Base-by-base conservation (phyloP, 2,329 filamentous ascomycete species). In the Trichoderma guizhouense region DNA sequence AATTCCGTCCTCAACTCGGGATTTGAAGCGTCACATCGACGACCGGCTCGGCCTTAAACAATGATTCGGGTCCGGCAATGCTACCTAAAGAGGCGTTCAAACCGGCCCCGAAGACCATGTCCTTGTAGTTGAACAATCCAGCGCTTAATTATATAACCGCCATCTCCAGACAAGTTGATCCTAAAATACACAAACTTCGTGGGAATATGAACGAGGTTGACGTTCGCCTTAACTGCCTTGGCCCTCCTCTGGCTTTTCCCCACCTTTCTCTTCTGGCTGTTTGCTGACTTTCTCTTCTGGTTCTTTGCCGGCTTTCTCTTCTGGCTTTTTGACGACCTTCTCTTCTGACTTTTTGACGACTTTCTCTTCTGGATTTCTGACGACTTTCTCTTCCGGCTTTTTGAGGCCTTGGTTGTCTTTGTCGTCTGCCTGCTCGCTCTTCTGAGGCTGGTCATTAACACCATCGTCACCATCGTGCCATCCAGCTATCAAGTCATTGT, bases 401-500 rank as follows among this genome's bases (percentile, higher is more conserved):
- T n/a, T 3, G 28, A 28, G 5, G 4, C 21, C 21, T 3, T 60
- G 26, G 4, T 26, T 14, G 15, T 47, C 53, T 3, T 60, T 32
- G 4, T 26, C n/a, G 15, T 47, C 53, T 32, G 9, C 24, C 2
- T 18, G 5, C 8, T 32, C 15, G 12, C n/a, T 55, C 6, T 34
- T 43, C 15, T 18, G 28, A 43, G 30, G 21, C 39, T 58, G 32
- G 51, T 66, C 47, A 55, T 36, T 18, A 12, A n/a, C 43, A 12
- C n/a, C 62, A 24, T 47, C 53, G 18, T 36, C 62, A n/a, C 51
- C 26, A n/a, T 80, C 76, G 43, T 79, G 74, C 81, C 81, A 84
- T 0, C 78, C 81, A 0, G 77, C 74, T 61, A 84, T 79, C 65
- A 84, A 67, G 11, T 81, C 78, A 72, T 85, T 85, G 68, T 84